Base-by-base conservation (phyloP, 139 green algal genomes). In the Eudorina sp. region DNA sequence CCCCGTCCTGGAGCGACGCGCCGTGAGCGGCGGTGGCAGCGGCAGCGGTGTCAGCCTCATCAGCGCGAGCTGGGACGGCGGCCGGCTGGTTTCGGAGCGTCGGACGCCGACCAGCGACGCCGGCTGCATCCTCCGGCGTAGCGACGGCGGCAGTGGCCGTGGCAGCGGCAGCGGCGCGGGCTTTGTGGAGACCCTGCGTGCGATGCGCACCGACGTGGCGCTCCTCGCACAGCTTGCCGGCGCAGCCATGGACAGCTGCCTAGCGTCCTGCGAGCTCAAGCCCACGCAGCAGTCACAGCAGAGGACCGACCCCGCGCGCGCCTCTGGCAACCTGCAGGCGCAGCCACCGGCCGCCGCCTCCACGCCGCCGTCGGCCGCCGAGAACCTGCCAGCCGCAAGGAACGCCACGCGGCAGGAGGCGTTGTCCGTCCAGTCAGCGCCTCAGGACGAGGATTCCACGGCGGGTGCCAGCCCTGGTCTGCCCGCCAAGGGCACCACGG, bases 171-270 rank as follows among this genome's bases (percentile, higher is more conserved):
- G 68, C 34, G 68, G 68, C 14, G 34, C 34, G 16, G 66, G 66
- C 31, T 75, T 48, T 29, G 36, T 75, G 34, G 66, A 75, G 34
- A 75, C 9, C 36, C 66, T 75, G 14, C 66, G 66, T 9, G 66
- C 66, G n/a, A 46, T 75, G 66, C 19, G 66, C 18, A 46, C 66
- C 6, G 66, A 75, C 31, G 66, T 75, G 13, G 19, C 66, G 2
- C 31, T 75, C 34, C 66, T 75, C 1, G 66, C 66, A 4, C 66
- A 75, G 66, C 66, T 75, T 31, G 66, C 66, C 31, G 66, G 66
- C 5, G 66, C 38, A 14, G 66, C 66, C 34, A 75, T 75, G 66
- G 66, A 75, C 66, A 75, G 38, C 66, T 75, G 66, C 31, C 31
- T 75, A 34, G 66, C 31, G 34, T 75, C 13, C 19, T 48, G 34